phyloP scores from a whole-genome alignment of 805 yeast species.

The Teunomyces funiuensis region DNA sequence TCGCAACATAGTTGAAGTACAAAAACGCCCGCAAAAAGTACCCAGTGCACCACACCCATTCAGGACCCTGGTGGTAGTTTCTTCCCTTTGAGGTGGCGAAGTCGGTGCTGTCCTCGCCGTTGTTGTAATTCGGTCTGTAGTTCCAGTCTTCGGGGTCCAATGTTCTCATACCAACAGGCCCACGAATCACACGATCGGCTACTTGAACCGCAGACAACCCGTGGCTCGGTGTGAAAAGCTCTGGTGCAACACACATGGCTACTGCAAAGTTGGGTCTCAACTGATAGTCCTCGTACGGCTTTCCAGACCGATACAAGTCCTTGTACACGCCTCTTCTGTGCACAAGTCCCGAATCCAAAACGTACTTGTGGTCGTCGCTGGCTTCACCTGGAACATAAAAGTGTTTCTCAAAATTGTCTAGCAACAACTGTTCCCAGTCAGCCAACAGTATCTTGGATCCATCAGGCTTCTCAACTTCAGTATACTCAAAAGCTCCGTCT shows the following conservation, averaged over 20 bases:
- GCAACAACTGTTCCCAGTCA: slow-evolving; percentile 73
- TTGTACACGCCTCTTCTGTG: slow-evolving; percentile 94
- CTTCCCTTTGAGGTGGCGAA: slow-evolving; percentile 94
- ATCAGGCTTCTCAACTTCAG: slow-evolving; percentile 55
- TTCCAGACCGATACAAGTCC: slow-evolving; percentile 78
- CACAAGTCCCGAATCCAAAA: slow-evolving; percentile 61
- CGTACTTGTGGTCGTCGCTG: slow-evolving; percentile 57
- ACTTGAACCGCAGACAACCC: slow-evolving; percentile 65
- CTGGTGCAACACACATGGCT: slow-evolving; percentile 95
- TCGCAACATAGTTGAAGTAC: slow-evolving; percentile 46
- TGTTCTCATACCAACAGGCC: slow-evolving; percentile 90
- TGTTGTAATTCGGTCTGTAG: slow-evolving; percentile 85
- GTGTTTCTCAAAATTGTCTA: slow-evolving; percentile 72
- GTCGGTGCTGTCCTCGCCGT: slow-evolving; percentile 76
- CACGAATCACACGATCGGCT: slow-evolving; percentile 76
- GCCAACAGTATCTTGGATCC: slow-evolving; percentile 56
- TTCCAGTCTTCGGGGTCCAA: slow-evolving; percentile 91
- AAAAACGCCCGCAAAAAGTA: slow-evolving; percentile 80
- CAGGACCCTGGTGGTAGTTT: slow-evolving; percentile 98
- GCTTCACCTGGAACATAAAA: slow-evolving; percentile 74
- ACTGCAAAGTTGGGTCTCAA: slow-evolving; percentile 88
- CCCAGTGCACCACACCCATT: slow-evolving; percentile 94
- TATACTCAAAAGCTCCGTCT: slow-evolving; percentile 56
- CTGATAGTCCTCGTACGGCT: slow-evolving; percentile 92
- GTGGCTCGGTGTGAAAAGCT: slow-evolving; percentile 62